A percentile compares a stretch with the other conserved stretches of the same genome.
Evolutionary conservation across 225 moss, liverwort and hornwort species (phyloP).

Genomic region (Climacium dendroides): DNA sequence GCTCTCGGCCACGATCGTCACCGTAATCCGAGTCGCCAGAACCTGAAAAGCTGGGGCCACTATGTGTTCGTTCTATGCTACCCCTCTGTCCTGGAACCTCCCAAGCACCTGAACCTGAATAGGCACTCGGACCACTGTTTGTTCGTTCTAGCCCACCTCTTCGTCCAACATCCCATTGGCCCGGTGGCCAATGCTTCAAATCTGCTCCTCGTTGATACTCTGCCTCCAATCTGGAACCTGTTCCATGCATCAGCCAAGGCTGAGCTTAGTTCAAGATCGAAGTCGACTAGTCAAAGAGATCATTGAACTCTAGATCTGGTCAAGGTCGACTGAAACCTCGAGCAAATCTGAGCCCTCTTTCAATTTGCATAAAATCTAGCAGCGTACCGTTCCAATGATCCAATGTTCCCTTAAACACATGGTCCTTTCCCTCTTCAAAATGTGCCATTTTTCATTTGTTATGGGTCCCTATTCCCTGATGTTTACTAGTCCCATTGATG

Average conservation of each 20-base stretch:
- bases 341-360: background rate
- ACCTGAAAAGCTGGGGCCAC: constrained; percentile 51
- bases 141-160: constrained; percentile 24
- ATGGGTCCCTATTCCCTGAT: background rate
- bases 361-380: background rate
- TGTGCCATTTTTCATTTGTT: background rate
- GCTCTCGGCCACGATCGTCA: constrained; percentile 66
- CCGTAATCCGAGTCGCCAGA: constrained; percentile 72
- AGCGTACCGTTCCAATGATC: background rate
- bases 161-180: constrained; percentile 20
- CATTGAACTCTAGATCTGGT: background rate
- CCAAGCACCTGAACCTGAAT: constrained; percentile 23
- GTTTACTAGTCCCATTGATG: background rate
- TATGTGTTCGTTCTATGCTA: constrained; percentile 31
- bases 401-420: background rate
- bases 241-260: constrained; percentile 2
- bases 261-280: background rate
- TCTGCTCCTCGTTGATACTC: constrained; percentile 26
- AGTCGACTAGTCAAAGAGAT: background rate
- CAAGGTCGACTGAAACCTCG: background rate
- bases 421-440: background rate
- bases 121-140: constrained; percentile 39
- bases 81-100: constrained; percentile 23
- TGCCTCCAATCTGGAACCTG: constrained; percentile 34
- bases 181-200: constrained; percentile 29